Base-by-base conservation (phyloP, 345 rosid genomes). In the Eucalyptus tenuipes region DNA sequence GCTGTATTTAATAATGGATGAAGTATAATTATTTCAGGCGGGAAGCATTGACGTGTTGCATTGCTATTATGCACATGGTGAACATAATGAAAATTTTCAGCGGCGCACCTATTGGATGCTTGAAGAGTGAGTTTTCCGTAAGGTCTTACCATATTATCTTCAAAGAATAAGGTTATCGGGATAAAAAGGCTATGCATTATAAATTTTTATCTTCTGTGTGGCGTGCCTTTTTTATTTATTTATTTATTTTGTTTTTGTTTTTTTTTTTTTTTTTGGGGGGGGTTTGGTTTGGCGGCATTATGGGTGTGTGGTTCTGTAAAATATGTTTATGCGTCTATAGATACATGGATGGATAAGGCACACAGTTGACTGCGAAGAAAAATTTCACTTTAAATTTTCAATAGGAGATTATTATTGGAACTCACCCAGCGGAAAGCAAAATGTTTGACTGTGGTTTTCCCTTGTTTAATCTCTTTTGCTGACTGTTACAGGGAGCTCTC, bases 61-160 rank as follows among this genome's bases (percentile, higher is more conserved):
- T 91, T 97, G 99, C 90, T 98, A 98, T 90, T 98, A 98, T 95
- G 99, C 99, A 9, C 99, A 97, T 89, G 99, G 99, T 86, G 97
- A 97, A 92, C 95, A 95, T 15, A 93, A 96, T 87, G 98, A 96
- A 89, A 94, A 92, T 91, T 98, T 98, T 90, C 99, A 97, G 89
- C 95, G 99, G 84, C 96, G 99, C 92, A 95, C 98, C 89, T 98
- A 98, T 87, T 98, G 99, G 99, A 91, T 96, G 98, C 99, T 98
- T 91, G 99, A 97, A 89, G 97, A 98, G 99, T 98, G 92, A 95
- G 99, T 94, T 88, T 64, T 57, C 71, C 57, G 53, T 45, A 49
- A n/a, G 88, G 85, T 85, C 90, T 84, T 86, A 75, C 47, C 29
- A 22, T 20, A 75, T 75, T 37, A 37, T 37, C 47, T 75, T 37